Evolutionary conservation across 2,329 filamentous ascomycete species (phyloP).

Genomic region (Fusarium brachygibbosum): DNA sequence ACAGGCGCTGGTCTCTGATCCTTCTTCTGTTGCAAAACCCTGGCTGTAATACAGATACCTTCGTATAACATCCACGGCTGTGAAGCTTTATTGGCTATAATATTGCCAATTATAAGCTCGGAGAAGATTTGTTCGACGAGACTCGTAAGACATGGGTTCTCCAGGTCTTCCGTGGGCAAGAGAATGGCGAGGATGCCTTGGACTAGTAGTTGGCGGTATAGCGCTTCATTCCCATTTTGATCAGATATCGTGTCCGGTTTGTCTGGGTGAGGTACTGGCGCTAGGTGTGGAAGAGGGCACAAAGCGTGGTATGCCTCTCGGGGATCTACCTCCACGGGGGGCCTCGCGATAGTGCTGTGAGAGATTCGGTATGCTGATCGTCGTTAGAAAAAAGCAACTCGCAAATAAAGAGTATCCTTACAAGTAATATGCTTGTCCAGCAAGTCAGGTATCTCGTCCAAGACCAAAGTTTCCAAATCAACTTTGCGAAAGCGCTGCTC

Average conservation of each 20-base stretch:
- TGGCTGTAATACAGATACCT: conserved; percentile 78
- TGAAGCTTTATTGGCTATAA: conserved; percentile 82
- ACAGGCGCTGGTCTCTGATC: conserved; percentile 31
- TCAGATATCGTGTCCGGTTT: conserved; percentile 65
- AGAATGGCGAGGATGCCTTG: conserved; percentile 85
- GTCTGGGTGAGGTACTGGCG: conserved; percentile 75
- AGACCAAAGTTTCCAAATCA: conserved; percentile 83
- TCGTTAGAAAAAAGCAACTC: conserved; percentile 34
- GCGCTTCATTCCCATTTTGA: conserved; percentile 82
- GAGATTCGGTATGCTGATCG: conserved; percentile 78
- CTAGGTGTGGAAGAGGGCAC: conserved; percentile 83
- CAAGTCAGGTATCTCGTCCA: conserved; percentile 90
- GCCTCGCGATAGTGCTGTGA: conserved; percentile 67
- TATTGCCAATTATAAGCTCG: conserved; percentile 88
- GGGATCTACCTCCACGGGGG: conserved; percentile 71
- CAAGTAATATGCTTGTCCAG: conserved; percentile 84
- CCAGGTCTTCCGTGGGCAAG: conserved; percentile 90
- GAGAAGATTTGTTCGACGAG: conserved; percentile 90
- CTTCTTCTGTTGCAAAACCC: conserved; percentile 54
- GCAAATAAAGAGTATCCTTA: conserved; percentile 56
- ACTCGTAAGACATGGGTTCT: conserved; percentile 86
- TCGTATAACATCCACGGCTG: conserved; percentile 94
- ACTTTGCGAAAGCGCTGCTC: conserved; percentile 87
- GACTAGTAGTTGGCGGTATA: conserved; percentile 90
- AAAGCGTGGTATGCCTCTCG: conserved; percentile 86